Percentiles rank a stretch among this genome's conserved stretches.
phyloP scores from a whole-genome alignment of 805 yeast species.

The Teunomyces atbi region DNA sequence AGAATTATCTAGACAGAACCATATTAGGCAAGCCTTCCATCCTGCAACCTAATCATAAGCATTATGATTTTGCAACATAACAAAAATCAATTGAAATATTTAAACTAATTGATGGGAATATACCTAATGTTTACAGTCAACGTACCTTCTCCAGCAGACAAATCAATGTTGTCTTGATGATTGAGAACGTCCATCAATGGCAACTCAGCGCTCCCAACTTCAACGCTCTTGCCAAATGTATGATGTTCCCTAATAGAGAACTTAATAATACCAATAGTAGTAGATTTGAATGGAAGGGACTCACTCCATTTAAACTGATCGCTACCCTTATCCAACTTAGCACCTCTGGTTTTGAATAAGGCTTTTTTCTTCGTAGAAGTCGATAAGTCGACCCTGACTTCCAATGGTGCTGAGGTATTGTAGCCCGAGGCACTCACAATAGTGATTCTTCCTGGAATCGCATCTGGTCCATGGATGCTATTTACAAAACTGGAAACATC shows the following conservation, averaged over 20 bases:
- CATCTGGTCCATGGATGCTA: constrained; percentile 32
- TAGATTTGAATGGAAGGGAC: constrained; percentile 62
- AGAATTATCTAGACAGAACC: neutral
- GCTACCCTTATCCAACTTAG: constrained; percentile 44
- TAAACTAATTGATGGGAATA: neutral
- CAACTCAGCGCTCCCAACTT: constrained; percentile 58
- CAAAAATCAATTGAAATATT: neutral
- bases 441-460: constrained; percentile 54
- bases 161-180: constrained; percentile 38
- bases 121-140: constrained; percentile 42
- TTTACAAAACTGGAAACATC: constrained; percentile 37
- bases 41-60: neutral
- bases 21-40: neutral
- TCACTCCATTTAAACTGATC: constrained; percentile 60
- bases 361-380: constrained; percentile 50
- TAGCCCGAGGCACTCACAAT: constrained; percentile 49
- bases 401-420: constrained; percentile 31
- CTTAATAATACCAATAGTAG: constrained; percentile 56
- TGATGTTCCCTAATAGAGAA: constrained; percentile 67
- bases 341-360: constrained; percentile 61
- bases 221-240: constrained; percentile 67
- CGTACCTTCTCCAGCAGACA: constrained; percentile 38
- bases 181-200: constrained; percentile 50
- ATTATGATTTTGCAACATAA: neutral
- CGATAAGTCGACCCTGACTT: constrained; percentile 54